A percentile compares a stretch with the other conserved stretches of the same genome.
Evolutionary conservation across 1,284 basidiomycete species (phyloP).

Genomic region (Heterobasidion annosum): DNA sequence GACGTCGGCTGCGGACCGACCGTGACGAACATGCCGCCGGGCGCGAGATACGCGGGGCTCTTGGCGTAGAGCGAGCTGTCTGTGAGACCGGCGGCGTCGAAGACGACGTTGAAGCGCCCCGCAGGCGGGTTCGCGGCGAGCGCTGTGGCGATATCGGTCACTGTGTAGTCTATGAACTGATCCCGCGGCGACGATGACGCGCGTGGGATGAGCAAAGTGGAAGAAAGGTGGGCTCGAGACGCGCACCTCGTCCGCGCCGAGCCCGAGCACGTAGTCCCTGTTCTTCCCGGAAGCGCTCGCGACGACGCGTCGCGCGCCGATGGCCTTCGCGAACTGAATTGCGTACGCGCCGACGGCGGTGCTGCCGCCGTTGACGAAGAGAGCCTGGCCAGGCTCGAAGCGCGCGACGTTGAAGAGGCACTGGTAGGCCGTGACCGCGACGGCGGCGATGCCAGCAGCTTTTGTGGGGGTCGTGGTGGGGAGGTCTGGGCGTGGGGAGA

Average conservation of each 20-base stretch:
- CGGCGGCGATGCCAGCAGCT: conserved; percentile 49
- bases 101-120: conserved; percentile 12
- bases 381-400: conserved; percentile 34
- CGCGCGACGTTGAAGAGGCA: conserved; percentile 32
- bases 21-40: conserved; percentile 34
- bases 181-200: background rate
- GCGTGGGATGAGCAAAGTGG: background rate
- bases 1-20: conserved; percentile 28
- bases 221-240: background rate
- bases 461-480: conserved; percentile 35
- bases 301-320: conserved; percentile 40
- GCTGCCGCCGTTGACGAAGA: conserved; percentile 62
- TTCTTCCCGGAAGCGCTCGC: conserved; percentile 48
- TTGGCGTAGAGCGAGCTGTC: conserved; percentile 27
- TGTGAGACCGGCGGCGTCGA: conserved; percentile 19
- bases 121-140: conserved; percentile 18
- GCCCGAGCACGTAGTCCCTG: conserved; percentile 26
- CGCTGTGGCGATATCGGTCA: conserved; percentile 18
- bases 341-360: conserved; percentile 54
- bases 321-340: conserved; percentile 55
- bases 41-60: conserved; percentile 35
- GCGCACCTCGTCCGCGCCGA: conserved; percentile 33
- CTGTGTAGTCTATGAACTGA: conserved; percentile 33
- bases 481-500: conserved; percentile 32
- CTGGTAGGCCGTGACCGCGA: conserved; percentile 48